A percentile compares a stretch with the other conserved stretches of the same genome.
Evolutionary conservation across 495 filamentous ascomycete species (phyloP).

Genomic region (Daldinia concentrica): DNA sequence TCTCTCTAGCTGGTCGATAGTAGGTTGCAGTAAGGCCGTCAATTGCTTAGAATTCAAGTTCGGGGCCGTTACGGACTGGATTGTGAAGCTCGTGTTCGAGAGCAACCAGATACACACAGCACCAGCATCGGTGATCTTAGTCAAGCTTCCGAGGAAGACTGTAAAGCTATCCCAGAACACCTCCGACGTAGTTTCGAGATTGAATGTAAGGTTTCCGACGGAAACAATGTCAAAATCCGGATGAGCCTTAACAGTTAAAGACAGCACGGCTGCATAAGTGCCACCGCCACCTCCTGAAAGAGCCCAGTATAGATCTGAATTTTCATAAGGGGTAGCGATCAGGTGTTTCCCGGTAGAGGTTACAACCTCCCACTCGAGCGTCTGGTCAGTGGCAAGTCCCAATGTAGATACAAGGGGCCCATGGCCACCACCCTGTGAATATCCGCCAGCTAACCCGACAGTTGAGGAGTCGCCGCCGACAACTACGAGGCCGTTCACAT

Average conservation of each 20-base stretch:
- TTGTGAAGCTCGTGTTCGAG: too few species aligned
- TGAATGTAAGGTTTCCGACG: too few species aligned
- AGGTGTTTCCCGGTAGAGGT: slow-evolving; percentile 58
- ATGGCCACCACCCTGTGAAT: slow-evolving; percentile 60
- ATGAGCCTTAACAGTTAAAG: slow-evolving; percentile 53
- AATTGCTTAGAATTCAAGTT: too few species aligned
- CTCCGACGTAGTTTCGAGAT: too few species aligned
- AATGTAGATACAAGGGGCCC: slow-evolving; percentile 52
- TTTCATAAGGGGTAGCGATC: slow-evolving; percentile 53
- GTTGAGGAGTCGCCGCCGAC: slow-evolving; percentile 45
- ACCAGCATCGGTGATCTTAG: too few species aligned
- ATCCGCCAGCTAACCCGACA: slow-evolving; percentile 53
- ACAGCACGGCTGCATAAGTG: slow-evolving; percentile 64
- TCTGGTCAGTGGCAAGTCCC: slow-evolving; percentile 60
- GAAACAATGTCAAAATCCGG: slow-evolving; percentile 28
- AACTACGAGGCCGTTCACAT: slow-evolving; percentile 54
- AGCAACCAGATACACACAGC: too few species aligned
- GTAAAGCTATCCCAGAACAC: too few species aligned
- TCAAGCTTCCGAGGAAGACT: too few species aligned
- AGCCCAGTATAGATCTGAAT: slow-evolving; percentile 71
- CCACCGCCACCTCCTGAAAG: slow-evolving; percentile 65
- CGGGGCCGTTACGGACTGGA: too few species aligned
- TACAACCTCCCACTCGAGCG: slow-evolving; percentile 60
- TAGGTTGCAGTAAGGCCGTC: too few species aligned
- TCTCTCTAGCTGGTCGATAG: too few species aligned